Evolutionary conservation across 306 rosid genomes (phyloP).

Genomic region (Vicia sativa): DNA sequence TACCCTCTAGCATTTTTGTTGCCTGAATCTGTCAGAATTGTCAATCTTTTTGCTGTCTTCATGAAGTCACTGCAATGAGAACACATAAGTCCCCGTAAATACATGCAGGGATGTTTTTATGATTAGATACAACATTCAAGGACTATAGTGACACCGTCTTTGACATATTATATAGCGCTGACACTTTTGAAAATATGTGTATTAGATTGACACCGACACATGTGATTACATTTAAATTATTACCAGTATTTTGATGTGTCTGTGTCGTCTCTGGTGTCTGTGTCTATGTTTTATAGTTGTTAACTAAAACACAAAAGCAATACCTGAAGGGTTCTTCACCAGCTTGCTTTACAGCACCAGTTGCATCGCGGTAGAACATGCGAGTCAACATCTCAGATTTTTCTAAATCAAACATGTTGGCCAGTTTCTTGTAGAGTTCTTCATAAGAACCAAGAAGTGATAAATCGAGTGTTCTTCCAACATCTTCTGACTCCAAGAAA

Average conservation of each 20-base stretch:
- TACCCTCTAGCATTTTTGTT: conserved; percentile 62
- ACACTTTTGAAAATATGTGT: no score
- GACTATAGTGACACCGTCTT: background rate
- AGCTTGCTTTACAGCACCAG: conserved; percentile 66
- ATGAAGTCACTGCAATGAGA: conserved; percentile 69
- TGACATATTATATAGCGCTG: no score
- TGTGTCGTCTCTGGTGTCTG: no score
- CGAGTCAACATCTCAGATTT: conserved; percentile 60
- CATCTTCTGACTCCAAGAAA: conserved; percentile 88
- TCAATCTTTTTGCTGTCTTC: conserved; percentile 79
- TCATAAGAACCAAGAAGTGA: conserved; percentile 70
- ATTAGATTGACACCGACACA: no score
- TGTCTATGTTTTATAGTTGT: no score
- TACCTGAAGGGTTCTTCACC: conserved; percentile 96
- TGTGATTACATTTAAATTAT: no score
- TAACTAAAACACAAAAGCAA: background rate
- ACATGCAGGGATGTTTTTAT: background rate
- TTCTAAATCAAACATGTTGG: conserved; percentile 80
- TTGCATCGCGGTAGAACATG: conserved; percentile 72
- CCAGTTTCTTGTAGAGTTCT: conserved; percentile 69
- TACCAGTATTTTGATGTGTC: no score
- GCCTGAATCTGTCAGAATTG: conserved; percentile 62
- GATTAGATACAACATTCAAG: background rate
- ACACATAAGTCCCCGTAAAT: conserved; percentile 13
- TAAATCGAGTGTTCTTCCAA: conserved; percentile 84